Conservation (phyloP, 805 yeast species). For the Grigorovia transvaalensis region DNA sequence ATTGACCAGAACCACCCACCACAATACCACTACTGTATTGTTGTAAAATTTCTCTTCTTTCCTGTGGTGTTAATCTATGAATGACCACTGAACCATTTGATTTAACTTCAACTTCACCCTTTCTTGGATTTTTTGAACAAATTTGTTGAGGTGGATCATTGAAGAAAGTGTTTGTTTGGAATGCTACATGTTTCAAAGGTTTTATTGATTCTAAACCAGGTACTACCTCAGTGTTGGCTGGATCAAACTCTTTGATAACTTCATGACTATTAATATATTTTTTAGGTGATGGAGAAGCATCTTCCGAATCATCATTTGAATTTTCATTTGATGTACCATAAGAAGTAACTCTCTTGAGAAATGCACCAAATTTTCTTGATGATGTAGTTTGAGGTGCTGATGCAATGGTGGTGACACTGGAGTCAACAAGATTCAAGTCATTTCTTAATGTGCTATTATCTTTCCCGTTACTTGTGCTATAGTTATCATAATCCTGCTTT, state of each 20-base stretch:
- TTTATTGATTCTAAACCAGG: conserved; percentile 36
- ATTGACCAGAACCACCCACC: conserved; percentile 68
- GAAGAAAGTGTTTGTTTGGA: conserved; percentile 64
- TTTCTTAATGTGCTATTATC: not conserved
- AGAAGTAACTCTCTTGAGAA: conserved; percentile 25
- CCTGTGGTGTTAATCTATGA: conserved; percentile 46
- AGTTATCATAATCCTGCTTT: not conserved
- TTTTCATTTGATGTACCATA: conserved; percentile 10
- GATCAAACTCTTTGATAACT: conserved; percentile 7
- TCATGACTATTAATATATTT: too few relatives aligned
- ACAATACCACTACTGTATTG: conserved; percentile 57
- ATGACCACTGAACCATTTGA: conserved; percentile 45
- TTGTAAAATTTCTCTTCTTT: conserved; percentile 35
- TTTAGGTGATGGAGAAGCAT: not conserved
- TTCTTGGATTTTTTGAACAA: conserved; percentile 66
- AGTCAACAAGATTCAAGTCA: not conserved
- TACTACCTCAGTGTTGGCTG: conserved; percentile 15
- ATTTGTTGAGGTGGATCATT: conserved; percentile 88
- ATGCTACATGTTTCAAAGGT: conserved; percentile 54
- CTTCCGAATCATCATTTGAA: conserved; percentile 4
- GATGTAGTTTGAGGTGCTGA: conserved; percentile 6
- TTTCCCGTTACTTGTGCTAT: not conserved
- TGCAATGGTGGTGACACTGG: not conserved
- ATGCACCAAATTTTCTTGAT: conserved; percentile 26
- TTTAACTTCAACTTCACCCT: conserved; percentile 66